A percentile compares a stretch with the other conserved stretches of the same genome.
Evolutionary conservation across 2,329 filamentous ascomycete species (phyloP).

Genomic region (Talaromyces sp.): DNA sequence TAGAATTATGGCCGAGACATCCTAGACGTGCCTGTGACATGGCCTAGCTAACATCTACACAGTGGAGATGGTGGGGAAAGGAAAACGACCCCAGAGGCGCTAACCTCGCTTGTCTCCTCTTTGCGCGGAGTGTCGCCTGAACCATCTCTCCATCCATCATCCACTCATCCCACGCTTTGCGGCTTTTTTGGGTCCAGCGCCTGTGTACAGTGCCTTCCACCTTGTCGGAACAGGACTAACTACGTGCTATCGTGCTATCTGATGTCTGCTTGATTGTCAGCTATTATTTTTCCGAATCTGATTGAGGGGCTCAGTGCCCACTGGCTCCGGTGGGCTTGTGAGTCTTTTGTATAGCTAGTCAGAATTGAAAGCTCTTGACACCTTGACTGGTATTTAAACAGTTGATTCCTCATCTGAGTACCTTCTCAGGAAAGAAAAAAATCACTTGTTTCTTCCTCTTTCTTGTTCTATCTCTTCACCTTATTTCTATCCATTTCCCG

Average conservation of each 20-base stretch:
- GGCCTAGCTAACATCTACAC: background rate
- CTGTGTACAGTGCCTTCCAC: background rate
- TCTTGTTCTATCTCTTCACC: no score
- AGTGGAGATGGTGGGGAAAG: background rate
- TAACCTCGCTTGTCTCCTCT: constrained; percentile 7
- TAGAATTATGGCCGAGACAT: background rate
- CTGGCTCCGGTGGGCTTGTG: background rate
- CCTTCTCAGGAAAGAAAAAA: background rate
- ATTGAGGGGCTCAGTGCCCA: background rate
- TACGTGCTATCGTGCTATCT: background rate
- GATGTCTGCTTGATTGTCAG: background rate
- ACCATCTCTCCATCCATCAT: background rate
- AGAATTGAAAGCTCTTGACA: background rate
- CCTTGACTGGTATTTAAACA: constrained; percentile 1
- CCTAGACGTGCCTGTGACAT: background rate
- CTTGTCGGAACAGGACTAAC: background rate
- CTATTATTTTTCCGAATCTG: background rate
- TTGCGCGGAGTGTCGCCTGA: constrained; percentile 8
- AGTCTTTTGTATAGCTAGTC: background rate
- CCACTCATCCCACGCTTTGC: background rate
- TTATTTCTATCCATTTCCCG: background rate
- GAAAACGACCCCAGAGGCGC: constrained; percentile 2
- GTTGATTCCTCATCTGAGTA: background rate
- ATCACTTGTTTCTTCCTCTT: background rate
- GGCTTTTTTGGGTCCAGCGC: background rate